Conservation (phyloP, 306 rosid genomes). For the Carpinus viminea region DNA sequence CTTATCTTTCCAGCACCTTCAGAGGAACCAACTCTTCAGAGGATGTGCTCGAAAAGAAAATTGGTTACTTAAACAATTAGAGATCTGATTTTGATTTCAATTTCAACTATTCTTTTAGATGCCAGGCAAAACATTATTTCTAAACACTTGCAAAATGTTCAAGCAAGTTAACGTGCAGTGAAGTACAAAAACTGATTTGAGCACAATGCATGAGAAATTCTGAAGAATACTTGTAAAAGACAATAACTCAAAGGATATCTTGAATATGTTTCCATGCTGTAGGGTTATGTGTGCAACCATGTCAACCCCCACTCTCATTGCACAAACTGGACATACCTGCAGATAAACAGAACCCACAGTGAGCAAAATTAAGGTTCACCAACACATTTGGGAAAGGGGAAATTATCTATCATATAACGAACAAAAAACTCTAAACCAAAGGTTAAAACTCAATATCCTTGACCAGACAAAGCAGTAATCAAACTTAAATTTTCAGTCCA, state of each 20-base stretch:
- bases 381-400: neutral
- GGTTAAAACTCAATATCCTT: neutral
- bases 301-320: constrained; percentile 93
- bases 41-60: neutral
- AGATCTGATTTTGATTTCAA: neutral
- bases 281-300: constrained; percentile 95
- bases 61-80: neutral
- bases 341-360: constrained; percentile 17
- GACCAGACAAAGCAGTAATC: neutral
- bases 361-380: constrained; percentile 17
- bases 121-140: neutral
- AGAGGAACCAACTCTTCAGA: neutral
- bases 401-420: neutral
- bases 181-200: constrained; percentile 8
- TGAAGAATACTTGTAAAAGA: constrained; percentile 4
- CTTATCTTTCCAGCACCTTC: neutral
- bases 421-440: neutral
- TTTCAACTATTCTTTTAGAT: neutral
- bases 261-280: constrained; percentile 91
- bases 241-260: constrained; percentile 73
- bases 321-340: constrained; percentile 98
- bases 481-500: neutral
- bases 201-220: constrained; percentile 10
- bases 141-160: neutral
- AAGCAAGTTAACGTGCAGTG: constrained; percentile 10